Conservation (phyloP, 2,329 filamentous ascomycete genomes). For the Nemania diffusa region DNA sequence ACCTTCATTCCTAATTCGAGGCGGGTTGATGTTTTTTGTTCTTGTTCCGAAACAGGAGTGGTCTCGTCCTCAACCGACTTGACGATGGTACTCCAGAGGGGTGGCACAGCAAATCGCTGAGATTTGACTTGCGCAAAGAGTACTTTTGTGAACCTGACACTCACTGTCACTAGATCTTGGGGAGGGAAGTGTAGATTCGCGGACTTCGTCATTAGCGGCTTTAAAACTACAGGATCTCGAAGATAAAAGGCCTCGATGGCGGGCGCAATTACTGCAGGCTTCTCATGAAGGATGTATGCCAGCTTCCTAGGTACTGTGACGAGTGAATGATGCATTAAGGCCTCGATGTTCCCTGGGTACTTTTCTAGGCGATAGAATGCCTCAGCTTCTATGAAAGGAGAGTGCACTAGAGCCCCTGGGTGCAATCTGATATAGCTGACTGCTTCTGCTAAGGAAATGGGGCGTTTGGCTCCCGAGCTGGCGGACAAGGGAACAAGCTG, state of each 20-base stretch:
- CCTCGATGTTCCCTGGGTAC: constrained; percentile 79
- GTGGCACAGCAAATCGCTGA: constrained; percentile 79
- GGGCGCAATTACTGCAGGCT: constrained; percentile 80
- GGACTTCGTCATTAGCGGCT: constrained; percentile 69
- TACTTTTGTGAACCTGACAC: constrained; percentile 85
- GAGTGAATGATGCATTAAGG: constrained; percentile 79
- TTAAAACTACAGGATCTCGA: constrained; percentile 81
- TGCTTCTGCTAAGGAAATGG: constrained; percentile 73
- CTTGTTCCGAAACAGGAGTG: constrained; percentile 32
- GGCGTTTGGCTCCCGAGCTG: constrained; percentile 50
- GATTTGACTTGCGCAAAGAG: constrained; percentile 91
- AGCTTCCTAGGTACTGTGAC: constrained; percentile 83
- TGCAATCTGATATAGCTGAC: constrained; percentile 67
- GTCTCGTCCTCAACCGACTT: constrained; percentile 43
- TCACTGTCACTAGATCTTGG: constrained; percentile 80
- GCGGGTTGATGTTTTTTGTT: constrained; percentile 51
- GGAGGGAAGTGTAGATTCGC: constrained; percentile 74
- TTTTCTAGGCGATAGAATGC: constrained; percentile 89
- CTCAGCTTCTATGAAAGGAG: constrained; percentile 81
- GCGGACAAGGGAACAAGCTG: constrained; percentile 73
- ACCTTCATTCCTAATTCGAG: constrained; percentile 87
- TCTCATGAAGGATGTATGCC: constrained; percentile 79
- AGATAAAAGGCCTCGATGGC: constrained; percentile 94
- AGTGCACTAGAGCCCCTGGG: constrained; percentile 72
- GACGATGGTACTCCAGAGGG: constrained; percentile 58